Base-by-base conservation (phyloP, 371 early-diverging fungal species). In the Lichtheimia hyalospora region DNA sequence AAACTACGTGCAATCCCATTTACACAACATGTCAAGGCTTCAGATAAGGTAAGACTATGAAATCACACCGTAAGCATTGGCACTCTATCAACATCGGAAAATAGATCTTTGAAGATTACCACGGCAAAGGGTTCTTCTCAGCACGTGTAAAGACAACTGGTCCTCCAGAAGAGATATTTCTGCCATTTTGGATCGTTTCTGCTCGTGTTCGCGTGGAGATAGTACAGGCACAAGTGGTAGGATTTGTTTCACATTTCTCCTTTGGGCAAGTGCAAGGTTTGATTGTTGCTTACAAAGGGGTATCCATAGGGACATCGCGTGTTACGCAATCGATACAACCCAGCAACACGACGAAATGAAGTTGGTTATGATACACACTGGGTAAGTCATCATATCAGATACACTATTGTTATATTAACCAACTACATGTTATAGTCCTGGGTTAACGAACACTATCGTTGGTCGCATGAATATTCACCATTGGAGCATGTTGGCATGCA, bases 181-280 rank as follows among this genome's bases (percentile, higher is more conserved):
- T 86, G 18, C 86, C 86, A 0, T 86, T 84, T 53, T 86, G 86
- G 86, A 79, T 81, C 1, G 79, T 81, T 3, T 79, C 83, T 44
- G 81, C 78, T 18, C 73, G 72, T 27, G 79, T 86, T 15, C 68
- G 66, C 27, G 69, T 81, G 14, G 67, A 72, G 16, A 71, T 86
- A 21, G 74, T 77, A 43, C 82, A 83, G 60, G 86, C 84, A 3
- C 84, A 86, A 74, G 80, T 81, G 54, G 81, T 77, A 69, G 56
- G 58, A 58, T 16, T 27, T 6, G 7, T 20, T 39, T 16, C 20
- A 14, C n/a, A 15, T 12, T 21, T n/a, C 46, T 46, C 15, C 16
- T 46, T 21, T 18, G 7, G 46, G 46, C 18, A 21, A 10, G 21
- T 18, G 46, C 23, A 16, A 15, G 12, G 12, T 15, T 16, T 6